These are phyloP conservation scores for Hanseniaspora thailandica DNA, from an alignment of 805 yeast genomes.

Conservation along the genomic window DNA sequence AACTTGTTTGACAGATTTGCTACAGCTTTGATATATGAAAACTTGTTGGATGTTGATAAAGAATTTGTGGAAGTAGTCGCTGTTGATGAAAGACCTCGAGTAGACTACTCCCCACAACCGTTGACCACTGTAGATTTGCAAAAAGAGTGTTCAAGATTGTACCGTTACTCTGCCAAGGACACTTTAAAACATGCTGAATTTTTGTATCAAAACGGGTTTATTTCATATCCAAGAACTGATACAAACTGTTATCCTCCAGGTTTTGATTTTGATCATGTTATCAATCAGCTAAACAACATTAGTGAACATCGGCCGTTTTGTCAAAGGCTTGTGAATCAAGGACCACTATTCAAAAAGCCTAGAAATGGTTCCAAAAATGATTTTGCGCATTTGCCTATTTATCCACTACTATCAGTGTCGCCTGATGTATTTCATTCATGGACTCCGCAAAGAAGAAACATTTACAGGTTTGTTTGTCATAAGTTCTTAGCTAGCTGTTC, in stretches of 20 bases:
- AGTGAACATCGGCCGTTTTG: constrained; percentile 66
- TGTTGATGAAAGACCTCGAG: neutral
- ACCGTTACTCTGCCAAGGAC: constrained; percentile 68
- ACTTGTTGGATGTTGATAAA: constrained; percentile 38
- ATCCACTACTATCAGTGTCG: constrained; percentile 47
- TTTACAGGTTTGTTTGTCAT: constrained; percentile 76
- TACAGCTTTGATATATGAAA: constrained; percentile 53
- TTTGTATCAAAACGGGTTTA: constrained; percentile 70
- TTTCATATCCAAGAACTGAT: constrained; percentile 96
- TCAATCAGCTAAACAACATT: constrained; percentile 46
- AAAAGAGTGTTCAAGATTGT: constrained; percentile 63
- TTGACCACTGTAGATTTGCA: constrained; percentile 89
- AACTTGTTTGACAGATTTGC: constrained; percentile 62
- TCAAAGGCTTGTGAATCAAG: constrained; percentile 28
- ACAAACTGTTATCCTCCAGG: constrained; percentile 72
- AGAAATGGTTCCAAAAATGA: constrained; percentile 77
- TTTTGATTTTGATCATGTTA: constrained; percentile 56
- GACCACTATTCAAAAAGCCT: constrained; percentile 42
- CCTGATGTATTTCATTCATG: constrained; percentile 17
- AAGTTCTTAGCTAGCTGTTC: constrained; percentile 88
- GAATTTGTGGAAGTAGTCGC: constrained; percentile 2
- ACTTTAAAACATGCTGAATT: constrained; percentile 72
- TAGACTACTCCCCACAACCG: constrained; percentile 74
- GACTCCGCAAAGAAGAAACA: constrained; percentile 43
- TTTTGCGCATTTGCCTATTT: constrained; percentile 97